Evolutionary conservation across 345 rosid genomes (phyloP).

Genomic region (Microthlaspi erraticum): DNA sequence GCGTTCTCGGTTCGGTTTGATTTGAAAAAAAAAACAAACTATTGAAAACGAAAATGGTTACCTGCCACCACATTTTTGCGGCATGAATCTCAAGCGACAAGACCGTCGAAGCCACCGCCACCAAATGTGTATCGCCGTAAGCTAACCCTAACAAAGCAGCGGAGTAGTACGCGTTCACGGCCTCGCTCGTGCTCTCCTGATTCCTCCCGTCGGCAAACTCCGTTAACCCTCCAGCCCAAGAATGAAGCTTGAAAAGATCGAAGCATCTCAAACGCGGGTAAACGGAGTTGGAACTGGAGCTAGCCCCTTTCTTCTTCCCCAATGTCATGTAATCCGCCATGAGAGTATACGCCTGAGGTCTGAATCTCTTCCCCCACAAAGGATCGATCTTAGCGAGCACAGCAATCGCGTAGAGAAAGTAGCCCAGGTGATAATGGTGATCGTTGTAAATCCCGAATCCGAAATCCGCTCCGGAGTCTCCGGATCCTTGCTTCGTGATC

Average conservation of each 20-base stretch:
- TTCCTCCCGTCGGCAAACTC: slow-evolving; percentile 88
- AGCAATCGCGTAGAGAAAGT: slow-evolving; percentile 86
- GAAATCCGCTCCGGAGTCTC: slow-evolving; percentile 76
- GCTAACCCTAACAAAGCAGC: slow-evolving; percentile 93
- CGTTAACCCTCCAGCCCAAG: slow-evolving; percentile 96
- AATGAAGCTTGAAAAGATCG: slow-evolving; percentile 87
- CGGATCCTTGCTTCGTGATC: slow-evolving; percentile 67
- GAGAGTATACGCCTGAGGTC: slow-evolving; percentile 76
- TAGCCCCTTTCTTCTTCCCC: slow-evolving; percentile 45
- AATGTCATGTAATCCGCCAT: slow-evolving; percentile 85
- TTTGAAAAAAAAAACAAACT: too few relatives aligned
- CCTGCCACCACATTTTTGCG: slow-evolving; percentile 94
- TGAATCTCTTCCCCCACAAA: slow-evolving; percentile 83
- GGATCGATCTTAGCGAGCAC: slow-evolving; percentile 85
- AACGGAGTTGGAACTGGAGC: slow-evolving; percentile 54
- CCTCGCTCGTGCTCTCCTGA: slow-evolving; percentile 94
- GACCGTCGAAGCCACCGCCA: slow-evolving; percentile 67
- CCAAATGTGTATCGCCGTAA: slow-evolving; percentile 82
- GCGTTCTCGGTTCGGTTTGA: too few relatives aligned
- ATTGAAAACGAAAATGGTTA: too few relatives aligned
- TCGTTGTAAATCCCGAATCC: slow-evolving; percentile 84
- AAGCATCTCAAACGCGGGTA: slow-evolving; percentile 86
- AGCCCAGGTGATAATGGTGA: slow-evolving; percentile 89
- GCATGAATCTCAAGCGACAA: slow-evolving; percentile 86
- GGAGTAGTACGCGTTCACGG: slow-evolving; percentile 88